These are phyloP conservation scores for Blepharisma undulans DNA, from an alignment of 169 alveolate species.

Conservation along the genomic window DNA sequence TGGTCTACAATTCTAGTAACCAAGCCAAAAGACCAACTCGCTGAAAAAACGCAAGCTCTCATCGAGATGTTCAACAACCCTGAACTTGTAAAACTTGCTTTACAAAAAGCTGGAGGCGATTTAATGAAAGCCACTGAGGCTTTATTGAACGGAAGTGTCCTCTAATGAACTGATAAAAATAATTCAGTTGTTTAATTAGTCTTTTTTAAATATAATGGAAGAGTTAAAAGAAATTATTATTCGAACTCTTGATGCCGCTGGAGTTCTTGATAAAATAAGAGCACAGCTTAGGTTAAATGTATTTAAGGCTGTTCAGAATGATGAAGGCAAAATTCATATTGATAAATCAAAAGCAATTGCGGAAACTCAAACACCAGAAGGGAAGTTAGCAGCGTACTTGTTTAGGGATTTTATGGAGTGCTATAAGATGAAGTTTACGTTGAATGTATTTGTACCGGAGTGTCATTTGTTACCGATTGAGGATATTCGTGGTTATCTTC, in stretches of 20 bases:
- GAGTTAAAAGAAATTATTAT: slow-evolving; percentile 69
- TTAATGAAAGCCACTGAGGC: slow-evolving; percentile 4
- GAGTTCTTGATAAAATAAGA: slow-evolving; percentile 60
- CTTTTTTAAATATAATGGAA: slow-evolving; percentile 54
- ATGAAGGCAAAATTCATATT: slow-evolving; percentile 41
- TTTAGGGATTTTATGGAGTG: slow-evolving; percentile 38
- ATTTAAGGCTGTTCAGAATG: slow-evolving; percentile 59
- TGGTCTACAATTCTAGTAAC: background rate
- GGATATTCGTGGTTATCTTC: slow-evolving; percentile 2
- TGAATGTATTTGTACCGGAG: slow-evolving; percentile 38
- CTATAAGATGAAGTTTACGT: slow-evolving; percentile 32
- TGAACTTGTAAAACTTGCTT: background rate
- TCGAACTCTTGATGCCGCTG: slow-evolving; percentile 64
- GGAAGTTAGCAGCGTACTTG: slow-evolving; percentile 26
- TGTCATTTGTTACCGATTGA: background rate
- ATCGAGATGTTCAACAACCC: slow-evolving; percentile 5
- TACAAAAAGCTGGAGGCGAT: slow-evolving; percentile 12
- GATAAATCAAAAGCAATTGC: slow-evolving; percentile 5
- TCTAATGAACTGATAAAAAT: background rate
- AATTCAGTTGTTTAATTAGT: background rate
- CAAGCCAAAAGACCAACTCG: background rate
- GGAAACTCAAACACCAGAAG: slow-evolving; percentile 23
- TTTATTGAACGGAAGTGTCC: background rate
- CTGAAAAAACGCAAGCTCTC: background rate
- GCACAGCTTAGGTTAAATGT: slow-evolving; percentile 66